Base-by-base conservation (phyloP, 164 flowering plant species). In the Magnolia sinica region DNA sequence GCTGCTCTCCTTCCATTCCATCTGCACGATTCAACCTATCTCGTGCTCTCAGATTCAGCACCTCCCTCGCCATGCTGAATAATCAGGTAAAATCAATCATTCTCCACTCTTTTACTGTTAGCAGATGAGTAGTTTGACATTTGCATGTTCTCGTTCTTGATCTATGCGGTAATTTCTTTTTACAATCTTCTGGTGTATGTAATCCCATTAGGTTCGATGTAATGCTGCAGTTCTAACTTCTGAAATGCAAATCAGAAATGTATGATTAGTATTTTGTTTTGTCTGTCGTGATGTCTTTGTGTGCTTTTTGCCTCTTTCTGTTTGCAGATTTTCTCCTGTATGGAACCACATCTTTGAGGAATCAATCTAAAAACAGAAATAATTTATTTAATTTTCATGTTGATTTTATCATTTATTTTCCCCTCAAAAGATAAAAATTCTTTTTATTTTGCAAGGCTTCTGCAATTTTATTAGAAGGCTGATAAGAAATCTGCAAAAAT, bases 1-100 rank as follows among this genome's bases (percentile, higher is more conserved):
- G n/a, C 29, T 69, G 70, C 13, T 55, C 72, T 72, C 63, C 71
- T 50, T 77, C 72, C 29, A 27, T 9, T 29, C 8, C n/a, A n/a
- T 74, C 83, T 7, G n/a, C 77, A 67, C 70, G 68, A 7, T 1
- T 45, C 19, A 8, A 52, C 70, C 16, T 75, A 7, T 37, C 78
- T 73, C 83, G 52, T 24, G 70, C 81, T 59, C 71, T 78, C 65
- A 27, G 75, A 13, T 74, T 76, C 49, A 24, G 68, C 72, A 16
- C 73, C 58, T 74, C 79, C 6, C 7, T 75, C 14, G 75, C 82
- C 31, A 85, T 87, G 88, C 78, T 83, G 68, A 65, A 69, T 50
- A 64, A 37, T 16, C 82, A 83, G 85, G 91, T 86, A 68, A 64
- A n/a, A 3, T 52, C 63, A n/a, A 22, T 51, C 10, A n/a, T 0